These are phyloP conservation scores for Hordeum vulgare DNA, from an alignment of 176 grass and related monocot genomes.

Conservation along the genomic window MorexV3_pseudomolecules_assembly NC_058518.1:67287713-67288212, in stretches of 20 bases:
- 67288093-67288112: slow-evolving; percentile 46
- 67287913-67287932: neutral
- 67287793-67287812: neutral
- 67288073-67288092: slow-evolving; percentile 20
- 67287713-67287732: neutral
- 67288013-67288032: slow-evolving; percentile 16
- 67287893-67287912: neutral
- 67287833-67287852: neutral
- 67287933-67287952: neutral
- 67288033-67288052: neutral
- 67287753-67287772: neutral
- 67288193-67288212: neutral
- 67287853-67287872: neutral
- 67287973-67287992: neutral
- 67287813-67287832: neutral
- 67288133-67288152: neutral
- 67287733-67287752: neutral
- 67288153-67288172: slow-evolving; percentile 13
- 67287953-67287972: neutral
- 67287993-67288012: neutral
- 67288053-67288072: neutral
- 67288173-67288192: slow-evolving; percentile 23
- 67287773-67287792: neutral
- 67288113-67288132: slow-evolving; percentile 29
- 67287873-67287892: neutral